phyloP scores from a whole-genome alignment of 2,329 filamentous ascomycete species.

The Didymella sp. region DNA sequence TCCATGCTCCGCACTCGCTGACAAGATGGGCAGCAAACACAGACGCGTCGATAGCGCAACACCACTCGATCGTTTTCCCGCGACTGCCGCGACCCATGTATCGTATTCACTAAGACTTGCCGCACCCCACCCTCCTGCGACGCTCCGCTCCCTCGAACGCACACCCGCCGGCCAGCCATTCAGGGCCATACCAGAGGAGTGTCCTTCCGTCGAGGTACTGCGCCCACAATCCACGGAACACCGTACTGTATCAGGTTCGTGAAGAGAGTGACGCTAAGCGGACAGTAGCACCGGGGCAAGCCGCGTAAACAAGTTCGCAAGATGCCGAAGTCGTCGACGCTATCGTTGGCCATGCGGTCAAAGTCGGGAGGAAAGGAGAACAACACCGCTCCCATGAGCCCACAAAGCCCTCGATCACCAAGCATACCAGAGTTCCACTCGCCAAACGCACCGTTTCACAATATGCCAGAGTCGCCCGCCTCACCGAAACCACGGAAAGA shows the following conservation, averaged over 20 bases:
- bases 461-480: constrained; percentile 43
- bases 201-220: constrained; percentile 37
- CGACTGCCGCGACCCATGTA: constrained; percentile 37
- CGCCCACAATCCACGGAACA: constrained; percentile 19
- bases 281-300: constrained; percentile 31
- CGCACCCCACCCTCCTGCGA: constrained; percentile 23
- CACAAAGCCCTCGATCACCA: constrained; percentile 45
- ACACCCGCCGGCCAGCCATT: constrained; percentile 23
- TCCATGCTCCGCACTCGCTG: constrained; percentile 31
- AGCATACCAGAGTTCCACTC: constrained; percentile 37
- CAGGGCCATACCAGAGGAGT: constrained; percentile 21
- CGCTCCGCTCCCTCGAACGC: constrained; percentile 26
- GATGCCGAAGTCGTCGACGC: constrained; percentile 50
- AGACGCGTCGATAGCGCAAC: constrained; percentile 29
- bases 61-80: constrained; percentile 20
- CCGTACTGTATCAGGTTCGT: constrained; percentile 7
- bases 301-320: constrained; percentile 43
- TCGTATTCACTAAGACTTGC: constrained; percentile 31
- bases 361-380: constrained; percentile 39
- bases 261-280: constrained; percentile 29
- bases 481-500: constrained; percentile 49
- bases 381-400: constrained; percentile 40
- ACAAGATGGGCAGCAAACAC: constrained; percentile 42
- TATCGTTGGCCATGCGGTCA: constrained; percentile 48
- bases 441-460: constrained; percentile 42